phyloP scores from a whole-genome alignment of 2,329 filamentous ascomycete genomes.

The Echinosphaeria canescens region DNA sequence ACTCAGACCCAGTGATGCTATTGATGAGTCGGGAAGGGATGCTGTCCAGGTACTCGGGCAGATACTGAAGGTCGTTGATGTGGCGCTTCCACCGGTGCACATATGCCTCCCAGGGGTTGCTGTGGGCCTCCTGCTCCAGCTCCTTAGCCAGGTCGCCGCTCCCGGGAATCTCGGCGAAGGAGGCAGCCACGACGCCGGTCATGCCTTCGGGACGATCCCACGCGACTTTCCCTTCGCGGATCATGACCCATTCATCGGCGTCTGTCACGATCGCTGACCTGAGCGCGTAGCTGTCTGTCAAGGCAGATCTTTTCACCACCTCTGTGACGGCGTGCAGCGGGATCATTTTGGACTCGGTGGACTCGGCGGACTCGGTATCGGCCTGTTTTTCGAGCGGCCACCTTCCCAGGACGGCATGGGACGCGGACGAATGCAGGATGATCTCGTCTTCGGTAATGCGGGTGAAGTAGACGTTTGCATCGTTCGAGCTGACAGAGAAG shows the following conservation, averaged over 20 bases:
- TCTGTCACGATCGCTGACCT: constrained; percentile 50
- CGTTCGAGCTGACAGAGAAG: constrained; percentile 58
- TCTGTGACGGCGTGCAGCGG: constrained; percentile 58
- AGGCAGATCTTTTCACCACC: constrained; percentile 47
- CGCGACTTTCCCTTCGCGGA: constrained; percentile 59
- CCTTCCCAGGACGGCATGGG: constrained; percentile 51
- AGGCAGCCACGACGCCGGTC: constrained; percentile 56
- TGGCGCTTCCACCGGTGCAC: constrained; percentile 73
- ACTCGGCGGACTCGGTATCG: constrained; percentile 6
- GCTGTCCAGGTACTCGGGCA: constrained; percentile 51
- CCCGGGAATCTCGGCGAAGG: constrained; percentile 58
- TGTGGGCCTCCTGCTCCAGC: constrained; percentile 69
- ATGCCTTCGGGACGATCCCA: constrained; percentile 75
- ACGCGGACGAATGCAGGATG: constrained; percentile 51
- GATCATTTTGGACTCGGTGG: too few species aligned
- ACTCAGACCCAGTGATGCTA: constrained; percentile 36
- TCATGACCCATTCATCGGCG: constrained; percentile 57
- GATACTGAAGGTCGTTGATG: constrained; percentile 49
- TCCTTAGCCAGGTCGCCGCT: constrained; percentile 57
- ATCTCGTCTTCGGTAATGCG: constrained; percentile 58
- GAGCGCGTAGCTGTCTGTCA: constrained; percentile 48
- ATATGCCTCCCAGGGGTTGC: constrained; percentile 63
- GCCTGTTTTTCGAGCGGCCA: constrained; percentile 41
- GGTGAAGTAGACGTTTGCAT: constrained; percentile 76
- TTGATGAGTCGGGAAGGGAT: constrained; percentile 48